Base-by-base conservation (phyloP, 768 basidiomycete species). In the Russula sp. region DNA sequence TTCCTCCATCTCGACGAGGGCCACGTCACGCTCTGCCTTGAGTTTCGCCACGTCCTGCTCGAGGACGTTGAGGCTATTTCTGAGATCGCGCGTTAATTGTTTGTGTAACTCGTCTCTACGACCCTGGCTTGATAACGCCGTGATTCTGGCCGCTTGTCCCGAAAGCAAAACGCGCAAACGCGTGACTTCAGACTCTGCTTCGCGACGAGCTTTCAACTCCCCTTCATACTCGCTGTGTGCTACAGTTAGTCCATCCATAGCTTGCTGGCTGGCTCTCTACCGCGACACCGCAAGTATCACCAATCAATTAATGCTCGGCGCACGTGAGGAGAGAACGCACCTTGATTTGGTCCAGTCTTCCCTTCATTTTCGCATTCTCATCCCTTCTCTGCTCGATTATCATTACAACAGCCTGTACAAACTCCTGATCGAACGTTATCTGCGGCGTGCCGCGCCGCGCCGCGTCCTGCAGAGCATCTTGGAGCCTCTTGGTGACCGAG, bases 201-300 rank as follows among this genome's bases (percentile, higher is more conserved):
- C 94, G 18, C 91, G 84, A 20, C 96, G 83, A 22, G 87, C 84
- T 60, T 89, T 86, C 39, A 94, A 79, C 73, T 98, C 97, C 55
- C 84, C 84, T 70, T 98, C 95, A 70, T 96, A 98, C 70, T 98
- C 97, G 46, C 88, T 87, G 67, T 94, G 90, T 2, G 96, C 94
- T 29, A 95, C 93, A 0, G 86, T 87, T 45, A 99, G 77, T 45
- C 97, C 97, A 64, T 94, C 89, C 58, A 94, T 90, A 64, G 90
- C 95, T 66, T 93, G 90, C 65, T 90, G 88, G 70, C 93, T 97
- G 51, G 90, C 85, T 53, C 96, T 80, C 96, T 99, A 70, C 38
- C 36, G 48, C 11, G 13, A 38, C 14, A 38, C 13, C 13, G 11
- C 13, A 32, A 32, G 10, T 5, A 20, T 42, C 22, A 51, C 22